Percentiles rank a stretch among this genome's conserved stretches.
Conservation (phyloP, 2,329 filamentous ascomycete species). For the Fusarium liriodendri region DNA sequence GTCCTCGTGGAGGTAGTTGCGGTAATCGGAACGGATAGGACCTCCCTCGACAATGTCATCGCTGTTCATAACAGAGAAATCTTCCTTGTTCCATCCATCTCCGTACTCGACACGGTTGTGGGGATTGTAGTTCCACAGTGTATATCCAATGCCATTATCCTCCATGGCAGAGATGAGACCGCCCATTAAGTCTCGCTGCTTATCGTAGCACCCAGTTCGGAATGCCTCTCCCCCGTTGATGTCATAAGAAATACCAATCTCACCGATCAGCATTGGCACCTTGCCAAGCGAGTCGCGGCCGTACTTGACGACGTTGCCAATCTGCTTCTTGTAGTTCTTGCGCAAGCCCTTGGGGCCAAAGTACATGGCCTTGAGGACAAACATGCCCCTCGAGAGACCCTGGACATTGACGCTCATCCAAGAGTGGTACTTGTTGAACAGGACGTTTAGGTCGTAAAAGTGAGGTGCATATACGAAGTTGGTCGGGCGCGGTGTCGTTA, state of each 20-base stretch:
- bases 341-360: constrained; percentile 52
- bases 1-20: constrained; percentile 46
- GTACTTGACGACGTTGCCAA: constrained; percentile 50
- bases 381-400: constrained; percentile 53
- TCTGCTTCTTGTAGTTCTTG: constrained; percentile 53
- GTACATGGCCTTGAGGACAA: constrained; percentile 54
- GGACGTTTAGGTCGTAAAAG: constrained; percentile 56
- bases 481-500: constrained; percentile 41
- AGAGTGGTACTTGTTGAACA: constrained; percentile 51
- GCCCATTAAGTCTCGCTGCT: constrained; percentile 53
- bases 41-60: constrained; percentile 45
- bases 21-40: constrained; percentile 45
- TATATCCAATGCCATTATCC: constrained; percentile 51
- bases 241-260: constrained; percentile 55
- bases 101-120: constrained; percentile 52
- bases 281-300: constrained; percentile 47
- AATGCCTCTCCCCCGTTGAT: constrained; percentile 52
- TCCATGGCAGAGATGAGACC: constrained; percentile 55
- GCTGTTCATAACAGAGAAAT: constrained; percentile 55
- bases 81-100: constrained; percentile 57
- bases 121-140: constrained; percentile 55
- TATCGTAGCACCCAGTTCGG: constrained; percentile 52
- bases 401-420: constrained; percentile 56
- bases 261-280: constrained; percentile 53
- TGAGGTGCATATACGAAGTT: constrained; percentile 56